Percentiles rank a stretch among this genome's conserved stretches.
These are phyloP conservation scores for Achaetomiella virescens DNA, from an alignment of 495 filamentous ascomycete species.

Conservation along the genomic window DNA sequence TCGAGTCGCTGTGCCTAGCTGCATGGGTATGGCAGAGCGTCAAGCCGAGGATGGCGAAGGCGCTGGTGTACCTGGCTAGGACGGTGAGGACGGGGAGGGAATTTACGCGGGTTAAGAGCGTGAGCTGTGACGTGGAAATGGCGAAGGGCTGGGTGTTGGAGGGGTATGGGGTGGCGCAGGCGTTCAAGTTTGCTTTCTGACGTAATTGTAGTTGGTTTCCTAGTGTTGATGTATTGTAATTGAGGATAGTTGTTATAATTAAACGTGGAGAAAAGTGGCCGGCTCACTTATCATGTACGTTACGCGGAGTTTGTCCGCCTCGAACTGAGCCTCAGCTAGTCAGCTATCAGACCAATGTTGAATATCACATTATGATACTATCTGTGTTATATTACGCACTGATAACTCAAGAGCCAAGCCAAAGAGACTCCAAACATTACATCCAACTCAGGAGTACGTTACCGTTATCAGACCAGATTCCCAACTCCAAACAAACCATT, in stretches of 20 bases:
- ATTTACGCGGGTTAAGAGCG: neutral
- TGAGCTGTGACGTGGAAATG: neutral
- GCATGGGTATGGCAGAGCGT: neutral
- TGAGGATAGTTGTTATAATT: too few relatives aligned
- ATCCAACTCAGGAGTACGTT: neutral
- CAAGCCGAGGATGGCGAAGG: neutral
- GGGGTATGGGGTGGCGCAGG: neutral
- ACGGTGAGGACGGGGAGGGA: neutral
- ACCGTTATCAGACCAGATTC: neutral
- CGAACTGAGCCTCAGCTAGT: too few relatives aligned
- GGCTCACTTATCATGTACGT: too few relatives aligned
- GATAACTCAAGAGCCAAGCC: neutral
- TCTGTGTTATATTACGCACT: too few relatives aligned
- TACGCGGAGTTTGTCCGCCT: too few relatives aligned
- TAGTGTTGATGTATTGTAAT: too few relatives aligned
- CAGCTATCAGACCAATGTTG: too few relatives aligned
- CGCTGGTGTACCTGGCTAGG: neutral
- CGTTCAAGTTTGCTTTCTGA: neutral
- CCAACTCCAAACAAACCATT: neutral
- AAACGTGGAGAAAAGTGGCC: too few relatives aligned
- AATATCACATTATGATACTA: too few relatives aligned
- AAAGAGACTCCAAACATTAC: too few relatives aligned
- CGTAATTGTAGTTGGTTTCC: too few relatives aligned
- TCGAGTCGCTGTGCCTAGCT: neutral
- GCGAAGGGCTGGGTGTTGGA: neutral